Conservation (phyloP, 108 stramenopile species). For the Aureococcus anophagefferens region DNA sequence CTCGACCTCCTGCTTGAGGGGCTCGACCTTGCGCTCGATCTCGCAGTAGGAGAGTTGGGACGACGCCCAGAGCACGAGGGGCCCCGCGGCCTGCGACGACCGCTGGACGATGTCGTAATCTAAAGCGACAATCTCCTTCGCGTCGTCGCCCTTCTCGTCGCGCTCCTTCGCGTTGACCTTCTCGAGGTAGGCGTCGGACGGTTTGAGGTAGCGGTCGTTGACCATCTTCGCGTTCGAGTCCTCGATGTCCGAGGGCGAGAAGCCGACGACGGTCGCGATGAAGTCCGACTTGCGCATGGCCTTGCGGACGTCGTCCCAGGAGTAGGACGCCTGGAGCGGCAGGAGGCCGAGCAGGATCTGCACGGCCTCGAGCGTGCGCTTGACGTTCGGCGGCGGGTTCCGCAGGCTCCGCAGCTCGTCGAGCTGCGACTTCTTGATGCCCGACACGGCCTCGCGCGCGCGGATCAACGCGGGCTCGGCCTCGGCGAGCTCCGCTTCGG, state of each 20-base stretch:
- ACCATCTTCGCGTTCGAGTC: slow-evolving; percentile 68
- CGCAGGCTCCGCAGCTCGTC: slow-evolving; percentile 86
- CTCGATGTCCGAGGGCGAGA: slow-evolving; percentile 74
- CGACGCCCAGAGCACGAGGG: slow-evolving; percentile 89
- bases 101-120: slow-evolving; percentile 25
- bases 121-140: slow-evolving; percentile 4
- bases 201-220: slow-evolving; percentile 67
- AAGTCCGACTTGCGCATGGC: slow-evolving; percentile 78
- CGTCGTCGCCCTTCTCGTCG: neutral
- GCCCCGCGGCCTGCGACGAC: slow-evolving; percentile 80
- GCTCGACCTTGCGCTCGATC: slow-evolving; percentile 86
- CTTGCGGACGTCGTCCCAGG: slow-evolving; percentile 87
- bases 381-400: slow-evolving; percentile 84
- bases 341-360: slow-evolving; percentile 84
- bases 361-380: slow-evolving; percentile 86
- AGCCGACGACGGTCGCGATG: slow-evolving; percentile 90
- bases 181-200: slow-evolving; percentile 54
- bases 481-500: slow-evolving; percentile 81
- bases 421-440: slow-evolving; percentile 89
- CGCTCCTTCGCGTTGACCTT: slow-evolving; percentile 49
- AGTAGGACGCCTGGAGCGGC: slow-evolving; percentile 37
- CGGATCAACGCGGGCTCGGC: slow-evolving; percentile 86
- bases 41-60: slow-evolving; percentile 84
- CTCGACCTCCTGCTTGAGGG: slow-evolving; percentile 89
- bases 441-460: slow-evolving; percentile 74